Evolutionary conservation across 768 basidiomycete species (phyloP), one percentile per base, ranked within the genome.

Genomic region (Lyophyllum shimeji): DNA sequence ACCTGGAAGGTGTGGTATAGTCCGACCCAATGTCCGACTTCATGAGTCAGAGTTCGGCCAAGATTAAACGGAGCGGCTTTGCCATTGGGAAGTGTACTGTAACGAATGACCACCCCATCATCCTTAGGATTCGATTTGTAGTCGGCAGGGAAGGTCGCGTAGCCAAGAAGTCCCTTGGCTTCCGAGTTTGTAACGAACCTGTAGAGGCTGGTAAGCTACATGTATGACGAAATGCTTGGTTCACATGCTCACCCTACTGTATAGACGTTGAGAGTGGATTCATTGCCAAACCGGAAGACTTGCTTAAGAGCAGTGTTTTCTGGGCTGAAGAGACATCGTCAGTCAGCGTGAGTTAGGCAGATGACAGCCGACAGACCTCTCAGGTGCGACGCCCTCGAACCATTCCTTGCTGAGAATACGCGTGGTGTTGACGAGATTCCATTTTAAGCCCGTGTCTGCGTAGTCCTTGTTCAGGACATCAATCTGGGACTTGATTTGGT

Each of bases 1-100:
- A 64, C 71, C 65, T 78, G 70, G 68, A 80, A 81, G 27, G 79
- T 79, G 61, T 81, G 79, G 56, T 75, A 75, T 2, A 80, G 69
- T 18, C 79, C 79, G 44, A 78, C 62, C 79, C 80, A 82, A 61
- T 81, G 79, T 3, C 80, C 76, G 8, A 72, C 71, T 62, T 82
- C 80, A 62, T 82, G 81, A 12, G 74, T 74, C n/a, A 78, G 60
- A 2, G 79, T 82, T 57, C 73, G 64, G 2, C 73, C 74, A 63
- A 74, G 66, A 63, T 83, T 74, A 59, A 76, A 81, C 63, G 73
- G 67, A 11, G 53, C 39, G 37, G 73, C 70, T 46, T 68, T 62
- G 23, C 80, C 81, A 7, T 75, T 71, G 12, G 76, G 76, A 4
- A 77, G 57, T 20, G 74, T 71, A 12, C 71, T 62, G 55, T 67